Evolutionary conservation across 306 rosid genomes (phyloP).

Genomic region (Cercis canadensis): DNA sequence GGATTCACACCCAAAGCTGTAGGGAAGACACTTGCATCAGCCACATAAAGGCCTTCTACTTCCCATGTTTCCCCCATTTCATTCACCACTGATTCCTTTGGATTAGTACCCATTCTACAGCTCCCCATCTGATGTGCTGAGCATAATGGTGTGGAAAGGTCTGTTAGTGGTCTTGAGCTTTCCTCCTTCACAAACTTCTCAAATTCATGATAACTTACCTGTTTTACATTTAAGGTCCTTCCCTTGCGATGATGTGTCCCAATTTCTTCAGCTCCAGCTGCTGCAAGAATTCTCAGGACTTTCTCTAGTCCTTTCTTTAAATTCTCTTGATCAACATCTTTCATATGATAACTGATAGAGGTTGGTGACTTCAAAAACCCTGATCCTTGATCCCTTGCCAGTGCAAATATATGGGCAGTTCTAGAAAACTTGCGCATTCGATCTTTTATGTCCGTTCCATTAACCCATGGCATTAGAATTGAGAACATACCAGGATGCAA

Average conservation of each 20-base stretch:
- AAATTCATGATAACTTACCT: conserved; percentile 54
- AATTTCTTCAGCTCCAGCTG: conserved; percentile 90
- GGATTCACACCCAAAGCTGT: conserved; percentile 90
- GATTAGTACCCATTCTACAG: conserved; percentile 71
- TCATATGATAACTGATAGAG: conserved; percentile 53
- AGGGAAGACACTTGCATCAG: conserved; percentile 85
- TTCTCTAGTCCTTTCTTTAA: conserved; percentile 67
- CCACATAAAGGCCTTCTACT: conserved; percentile 70
- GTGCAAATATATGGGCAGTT: conserved; percentile 80
- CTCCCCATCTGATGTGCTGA: conserved; percentile 95
- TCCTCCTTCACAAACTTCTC: conserved; percentile 79
- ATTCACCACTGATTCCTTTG: conserved; percentile 64
- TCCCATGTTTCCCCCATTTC: conserved; percentile 88
- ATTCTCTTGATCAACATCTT: conserved; percentile 52
- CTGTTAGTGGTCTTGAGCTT: conserved; percentile 63
- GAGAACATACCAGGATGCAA: conserved; percentile 90
- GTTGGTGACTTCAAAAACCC: conserved; percentile 52
- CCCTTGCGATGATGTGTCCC: conserved; percentile 76
- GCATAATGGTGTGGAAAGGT: conserved; percentile 57
- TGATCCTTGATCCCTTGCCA: conserved; percentile 81
- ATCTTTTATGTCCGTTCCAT: conserved; percentile 63
- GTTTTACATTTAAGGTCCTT: conserved; percentile 60
- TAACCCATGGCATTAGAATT: conserved; percentile 78
- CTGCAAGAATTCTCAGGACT: conserved; percentile 72
- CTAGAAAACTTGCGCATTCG: conserved; percentile 71